Evolutionary conservation across 352 stramenopile species (phyloP), one percentile per base, ranked within the genome.

Genomic region (Albugo laibachii): DNA sequence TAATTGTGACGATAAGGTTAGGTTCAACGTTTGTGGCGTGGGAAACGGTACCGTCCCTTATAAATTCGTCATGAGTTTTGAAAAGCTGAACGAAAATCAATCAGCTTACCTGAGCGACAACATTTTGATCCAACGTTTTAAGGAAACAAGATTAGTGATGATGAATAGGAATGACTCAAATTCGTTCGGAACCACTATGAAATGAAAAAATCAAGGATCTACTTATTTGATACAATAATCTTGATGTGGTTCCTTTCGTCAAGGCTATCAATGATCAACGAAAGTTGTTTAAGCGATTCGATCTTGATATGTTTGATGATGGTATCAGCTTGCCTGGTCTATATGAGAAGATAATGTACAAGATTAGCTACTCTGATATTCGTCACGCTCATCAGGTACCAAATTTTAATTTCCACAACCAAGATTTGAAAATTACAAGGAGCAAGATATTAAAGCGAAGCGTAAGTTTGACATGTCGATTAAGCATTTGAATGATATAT

Each of bases 161-260:
- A 49, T 36, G 58, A 64, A 0, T 66, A 66, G 14, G 19, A 63
- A 41, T 35, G 49, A 20, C 34, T 64, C 16, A 42, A 58, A 36
- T 66, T 57, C 8, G 61, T 57, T 0, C 65, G 58, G 58, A 15
- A 57, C 10, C 49, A 60, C 35, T 57, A 65, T 46, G 31, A 52
- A 3, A 67, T 64, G 59, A 62, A 67, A 14, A 37, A 0, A 43
- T 64, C 43, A 59, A 62, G 27, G 56, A 67, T 38, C 37, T 67
- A 36, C 44, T 67, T 3, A 45, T 60, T n/a, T 68, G 59, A 56
- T 63, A 66, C 36, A 66, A 61, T 37, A 63, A 61, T 52, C 49
- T 63, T 8, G 59, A 66, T 52, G 59, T 66, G 20, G 24, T 39
- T 14, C 56, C 56, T 15, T 67, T 62, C 36, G 43, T 61, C 19